Evolutionary conservation across 768 basidiomycete genomes (phyloP), one percentile per base, ranked within the genome.

Genomic region (Sistotremastrum niveocremeum): DNA sequence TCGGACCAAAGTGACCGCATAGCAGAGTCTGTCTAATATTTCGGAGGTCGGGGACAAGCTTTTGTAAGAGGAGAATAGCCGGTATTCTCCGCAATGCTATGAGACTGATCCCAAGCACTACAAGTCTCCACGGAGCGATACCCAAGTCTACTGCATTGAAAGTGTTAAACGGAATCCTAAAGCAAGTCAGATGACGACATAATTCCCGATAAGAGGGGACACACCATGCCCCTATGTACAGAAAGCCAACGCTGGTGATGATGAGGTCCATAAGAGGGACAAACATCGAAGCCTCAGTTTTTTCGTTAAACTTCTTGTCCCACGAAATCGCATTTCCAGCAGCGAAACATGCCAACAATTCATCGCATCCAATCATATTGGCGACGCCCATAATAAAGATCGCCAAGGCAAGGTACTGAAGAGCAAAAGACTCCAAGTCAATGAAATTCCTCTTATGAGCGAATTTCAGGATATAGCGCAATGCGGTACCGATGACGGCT

Each of bases 191-290:
- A 54, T 12, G 71, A 55, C 1, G 61, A 60, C 41, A 58, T 66
- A 72, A 8, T 58, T 52, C 9, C 50, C 46, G 57, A 73, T 72
- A 7, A 71, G 71, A 71, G 64, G 20, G 20, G 20, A 20, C 20
- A 20, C 20, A 20, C 79, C 91, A 90, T 2, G 94, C 91, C 30
- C 94, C 95, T 11, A 73, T 84, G 57, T 87, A 87, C 30, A 88
- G 69, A 61, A 88, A 88, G 61, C 82, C 83, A 2, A 66, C 79
- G 50, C 82, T 83, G 53, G 86, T 87, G 45, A 87, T 68, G 29
- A 95, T 69, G 50, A 95, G 74, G 60, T 97, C 87, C 51, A 98
- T 80, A 37, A 95, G 85, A 29, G 88, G 81, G 2, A 88, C 82
- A 59, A 99, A 97, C 7, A 77, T 69, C 47, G 90, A 86, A 51